Base-by-base conservation (phyloP, 1,284 basidiomycete genomes). In the Puccinia horiana region DNA sequence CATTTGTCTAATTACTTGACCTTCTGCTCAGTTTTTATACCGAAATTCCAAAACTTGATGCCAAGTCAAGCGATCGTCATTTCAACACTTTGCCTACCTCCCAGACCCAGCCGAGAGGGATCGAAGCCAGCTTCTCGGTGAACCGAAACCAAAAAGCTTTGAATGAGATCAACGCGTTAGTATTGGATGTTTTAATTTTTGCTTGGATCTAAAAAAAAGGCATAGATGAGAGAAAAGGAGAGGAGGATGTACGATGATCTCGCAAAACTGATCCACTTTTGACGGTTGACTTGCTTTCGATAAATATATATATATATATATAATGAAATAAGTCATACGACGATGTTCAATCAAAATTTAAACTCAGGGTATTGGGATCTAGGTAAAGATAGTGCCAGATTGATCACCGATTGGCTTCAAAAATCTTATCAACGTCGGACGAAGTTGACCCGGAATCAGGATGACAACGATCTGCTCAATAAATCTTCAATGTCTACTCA, bases 321-420 rank as follows among this genome's bases (percentile, higher is more conserved):
- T n/a, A n/a, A n/a, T 58, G 44, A 23, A 11, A n/a, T 14, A 2
- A 79, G 77, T 26, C 77, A 79, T 79, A 79, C 63, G 12, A 52
- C 47, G 14, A 79, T 79, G 77, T 79, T 79, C 37, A 79, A 79
- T 54, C 63, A 79, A 32, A 79, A 79, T 42, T n/a, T 35, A 12
- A 79, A 79, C 52, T 69, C 58, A 9, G 77, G 77, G 9, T 79
- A 79, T 58, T 79, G 77, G 77, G 16, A 65, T 18, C 63, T 79
- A 2, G 65, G 77, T 2, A 56, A 79, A 47, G 65, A 79, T 23
- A 79, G 63, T n/a, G 42, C 40, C 18, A 23, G 67, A 58, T 44
- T 69, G 44, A 79, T 79, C 47, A 47, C 77, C 23, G 26, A 79
- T 2, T 79, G 77, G 77, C 77, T 79, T 6, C 44, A 79, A 37